Percentiles rank a stretch among this genome's conserved stretches.
Evolutionary conservation across 2,329 filamentous ascomycete species (phyloP).

Genomic region (Aspergillus caelatus): DNA sequence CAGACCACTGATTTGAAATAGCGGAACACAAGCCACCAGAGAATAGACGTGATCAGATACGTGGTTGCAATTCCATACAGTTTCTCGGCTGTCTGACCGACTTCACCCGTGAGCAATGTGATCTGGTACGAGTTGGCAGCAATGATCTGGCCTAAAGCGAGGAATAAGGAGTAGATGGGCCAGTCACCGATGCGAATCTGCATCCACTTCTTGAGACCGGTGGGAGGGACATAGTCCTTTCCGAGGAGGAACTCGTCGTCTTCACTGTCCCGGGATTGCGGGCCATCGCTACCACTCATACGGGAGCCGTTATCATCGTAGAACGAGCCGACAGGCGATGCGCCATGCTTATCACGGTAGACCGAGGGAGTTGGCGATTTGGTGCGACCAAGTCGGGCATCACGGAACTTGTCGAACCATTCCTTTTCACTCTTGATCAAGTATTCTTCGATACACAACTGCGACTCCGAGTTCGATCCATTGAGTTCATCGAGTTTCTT

Average conservation of each 20-base stretch:
- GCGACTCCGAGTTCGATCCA: slow-evolving; percentile 59
- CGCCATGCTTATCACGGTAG: slow-evolving; percentile 33
- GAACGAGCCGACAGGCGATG: slow-evolving; percentile 44
- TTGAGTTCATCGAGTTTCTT: slow-evolving; percentile 59
- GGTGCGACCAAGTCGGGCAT: slow-evolving; percentile 59
- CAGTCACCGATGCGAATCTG: slow-evolving; percentile 62
- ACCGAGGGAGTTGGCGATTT: slow-evolving; percentile 43
- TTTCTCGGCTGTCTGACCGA: slow-evolving; percentile 61
- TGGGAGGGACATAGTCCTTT: slow-evolving; percentile 59
- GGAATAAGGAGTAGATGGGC: slow-evolving; percentile 64
- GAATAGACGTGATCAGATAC: slow-evolving; percentile 59
- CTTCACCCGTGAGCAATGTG: slow-evolving; percentile 66
- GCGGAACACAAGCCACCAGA: slow-evolving; percentile 68
- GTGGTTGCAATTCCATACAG: slow-evolving; percentile 64
- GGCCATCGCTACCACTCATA: slow-evolving; percentile 34
- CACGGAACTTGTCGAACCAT: slow-evolving; percentile 64
- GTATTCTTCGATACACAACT: slow-evolving; percentile 67
- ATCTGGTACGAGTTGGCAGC: slow-evolving; percentile 70
- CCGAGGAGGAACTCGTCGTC: slow-evolving; percentile 61
- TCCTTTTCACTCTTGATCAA: slow-evolving; percentile 67
- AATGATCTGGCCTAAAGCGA: slow-evolving; percentile 65
- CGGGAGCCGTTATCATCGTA: slow-evolving; percentile 41
- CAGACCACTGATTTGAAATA: slow-evolving; percentile 59
- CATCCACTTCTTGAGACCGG: slow-evolving; percentile 58
- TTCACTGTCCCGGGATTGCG: slow-evolving; percentile 30